Evolutionary conservation across 805 yeast species (phyloP).

Genomic region (Suhomyces sp.): DNA sequence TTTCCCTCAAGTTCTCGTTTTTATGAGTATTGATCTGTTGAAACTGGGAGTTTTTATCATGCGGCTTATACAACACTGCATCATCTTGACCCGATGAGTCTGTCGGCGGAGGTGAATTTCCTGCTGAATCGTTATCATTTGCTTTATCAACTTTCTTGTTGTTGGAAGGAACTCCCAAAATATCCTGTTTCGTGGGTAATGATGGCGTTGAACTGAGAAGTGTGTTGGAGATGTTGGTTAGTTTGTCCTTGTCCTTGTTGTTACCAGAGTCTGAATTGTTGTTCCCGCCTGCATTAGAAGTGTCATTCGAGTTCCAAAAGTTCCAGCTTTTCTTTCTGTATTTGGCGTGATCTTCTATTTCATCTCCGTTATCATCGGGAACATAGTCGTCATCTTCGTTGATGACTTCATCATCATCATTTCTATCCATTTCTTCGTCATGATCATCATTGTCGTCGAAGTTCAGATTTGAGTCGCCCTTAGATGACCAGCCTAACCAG

Average conservation of each 20-base stretch:
- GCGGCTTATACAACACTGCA: constrained; percentile 46
- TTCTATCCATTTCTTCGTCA: constrained; percentile 17
- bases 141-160: constrained; percentile 1
- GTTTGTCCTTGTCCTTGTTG: constrained; percentile 11
- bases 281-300: constrained; percentile 4
- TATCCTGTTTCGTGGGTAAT: constrained; percentile 20
- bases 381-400: constrained; percentile 19
- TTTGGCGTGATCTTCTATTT: constrained; percentile 30
- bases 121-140: neutral
- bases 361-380: constrained; percentile 28
- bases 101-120: constrained; percentile 7
- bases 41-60: constrained; percentile 39
- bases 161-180: constrained; percentile 3
- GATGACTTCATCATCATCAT: constrained; percentile 13
- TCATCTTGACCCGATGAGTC: constrained; percentile 26
- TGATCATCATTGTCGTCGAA: constrained; percentile 12
- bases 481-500: constrained; percentile 29
- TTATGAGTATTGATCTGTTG: constrained; percentile 44
- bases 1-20: constrained; percentile 41
- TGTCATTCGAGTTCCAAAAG: constrained; percentile 32
- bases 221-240: constrained; percentile 21
- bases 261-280: constrained; percentile 9
- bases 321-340: constrained; percentile 33
- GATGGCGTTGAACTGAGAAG: constrained; percentile 33
- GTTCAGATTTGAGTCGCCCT: constrained; percentile 11